Conservation (phyloP, 2,329 filamentous ascomycete species). For the Fusarium siculi region DNA sequence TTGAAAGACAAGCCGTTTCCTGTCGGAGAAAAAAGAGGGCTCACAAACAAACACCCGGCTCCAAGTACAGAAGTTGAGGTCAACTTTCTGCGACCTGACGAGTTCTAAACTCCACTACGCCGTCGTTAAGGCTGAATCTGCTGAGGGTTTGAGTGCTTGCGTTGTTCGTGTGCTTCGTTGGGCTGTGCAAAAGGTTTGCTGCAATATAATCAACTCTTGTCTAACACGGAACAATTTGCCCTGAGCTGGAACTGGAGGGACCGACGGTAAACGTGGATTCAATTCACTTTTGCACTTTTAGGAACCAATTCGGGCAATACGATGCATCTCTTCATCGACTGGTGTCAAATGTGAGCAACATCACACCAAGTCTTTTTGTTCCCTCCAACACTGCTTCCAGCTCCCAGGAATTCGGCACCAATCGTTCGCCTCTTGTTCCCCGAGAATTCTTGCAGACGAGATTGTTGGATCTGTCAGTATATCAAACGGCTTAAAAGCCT, state of each 20-base stretch:
- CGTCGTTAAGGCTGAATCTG: slow-evolving; percentile 22
- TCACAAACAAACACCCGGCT: slow-evolving; percentile 29
- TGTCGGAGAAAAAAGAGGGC: slow-evolving; percentile 17
- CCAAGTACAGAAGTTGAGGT: slow-evolving; percentile 23
- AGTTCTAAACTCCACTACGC: slow-evolving; percentile 20
- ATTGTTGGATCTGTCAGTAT: neutral
- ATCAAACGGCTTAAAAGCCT: neutral
- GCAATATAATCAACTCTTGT: slow-evolving; percentile 15
- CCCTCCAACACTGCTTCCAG: slow-evolving; percentile 19
- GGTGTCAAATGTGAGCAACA: slow-evolving; percentile 39
- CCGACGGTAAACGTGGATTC: slow-evolving; percentile 23
- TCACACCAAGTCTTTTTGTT: slow-evolving; percentile 31
- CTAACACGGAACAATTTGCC: slow-evolving; percentile 11
- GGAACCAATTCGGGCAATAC: slow-evolving; percentile 34
- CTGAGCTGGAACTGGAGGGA: slow-evolving; percentile 24
- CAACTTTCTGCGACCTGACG: slow-evolving; percentile 27
- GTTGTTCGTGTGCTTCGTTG: slow-evolving; percentile 16
- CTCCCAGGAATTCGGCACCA: slow-evolving; percentile 14
- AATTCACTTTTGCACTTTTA: slow-evolving; percentile 30
- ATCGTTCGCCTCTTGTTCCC: slow-evolving; percentile 11
- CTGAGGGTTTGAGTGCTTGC: slow-evolving; percentile 32
- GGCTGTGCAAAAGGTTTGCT: slow-evolving; percentile 19
- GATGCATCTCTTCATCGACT: slow-evolving; percentile 39
- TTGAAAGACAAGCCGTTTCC: slow-evolving; percentile 29
- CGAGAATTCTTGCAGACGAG: neutral